Evolutionary conservation across 2,329 filamentous ascomycete genomes (phyloP), one percentile per base, ranked within the genome.

Genomic region (Pseudogymnoascus sp.): DNA sequence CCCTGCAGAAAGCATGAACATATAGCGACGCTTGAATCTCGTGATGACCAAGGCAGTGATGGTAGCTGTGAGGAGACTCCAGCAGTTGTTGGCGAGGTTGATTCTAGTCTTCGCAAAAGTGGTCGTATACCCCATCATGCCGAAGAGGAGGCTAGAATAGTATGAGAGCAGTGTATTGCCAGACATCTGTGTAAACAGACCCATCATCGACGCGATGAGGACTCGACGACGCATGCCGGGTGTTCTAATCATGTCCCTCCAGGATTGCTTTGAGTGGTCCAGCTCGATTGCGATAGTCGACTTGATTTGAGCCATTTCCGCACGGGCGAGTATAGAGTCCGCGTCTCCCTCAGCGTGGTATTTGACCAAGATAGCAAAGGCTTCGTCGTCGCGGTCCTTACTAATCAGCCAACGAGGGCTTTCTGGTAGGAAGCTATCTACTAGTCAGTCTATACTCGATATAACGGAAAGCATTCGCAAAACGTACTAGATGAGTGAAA

Each of bases 371-470:
- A 75, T 21, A 21, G 40, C 40, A 44, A 44, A 44, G 40, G 40
- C 93, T 74, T 97, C 93, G 74, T 97, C 93, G 72, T 97, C 93
- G 71, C 96, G 89, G 70, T 97, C 93, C 72, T 96, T 96, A 73
- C 96, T 93, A 46, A 97, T 81, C 6, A 97, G 84, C 93, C 93
- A 97, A 78, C 92, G 88, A 37, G 93, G 93, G 16, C 93, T 96
- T 78, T 97, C 93, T 69, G 93, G 93, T 71, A 97, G 96, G 67
- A 97, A 80, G 71, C 40, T 44, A 23, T 44, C 11, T 44, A 23
- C 40, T 23, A 21, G 40, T 44, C 11, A 44, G 40, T 23, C 40
- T 23, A 23, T 44, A 23, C 40, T 44, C 40, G 5, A 44, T 23
- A 14, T 23, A 12, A 23, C 14, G 18, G 40, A 44, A 12, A 44